Conservation (phyloP, 2,329 filamentous ascomycete genomes). For the Claviceps purpurea region DNA sequence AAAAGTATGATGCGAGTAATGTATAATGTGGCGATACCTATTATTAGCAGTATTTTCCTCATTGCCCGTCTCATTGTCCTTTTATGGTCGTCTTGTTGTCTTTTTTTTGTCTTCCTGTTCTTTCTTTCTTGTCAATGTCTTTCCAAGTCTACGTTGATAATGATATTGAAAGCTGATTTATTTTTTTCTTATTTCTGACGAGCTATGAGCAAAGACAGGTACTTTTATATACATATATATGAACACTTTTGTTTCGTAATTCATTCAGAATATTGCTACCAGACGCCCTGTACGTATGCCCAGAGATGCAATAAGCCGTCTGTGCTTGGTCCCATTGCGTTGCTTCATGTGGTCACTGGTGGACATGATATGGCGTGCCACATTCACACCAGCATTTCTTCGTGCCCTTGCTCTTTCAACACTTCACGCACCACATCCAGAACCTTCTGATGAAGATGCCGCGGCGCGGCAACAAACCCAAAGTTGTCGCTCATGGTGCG, state of each 20-base stretch:
- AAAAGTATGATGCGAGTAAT: not conserved
- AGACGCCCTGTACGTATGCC: not conserved
- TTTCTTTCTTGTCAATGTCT: too few relatives aligned
- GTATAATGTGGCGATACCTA: not conserved
- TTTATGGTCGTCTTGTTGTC: too few relatives aligned
- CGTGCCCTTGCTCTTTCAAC: conserved; percentile 30
- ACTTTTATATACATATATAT: not conserved
- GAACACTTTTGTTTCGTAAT: not conserved
- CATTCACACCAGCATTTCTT: conserved; percentile 10
- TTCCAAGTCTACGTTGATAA: too few relatives aligned
- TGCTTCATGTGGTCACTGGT: too few relatives aligned
- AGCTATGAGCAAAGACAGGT: not conserved
- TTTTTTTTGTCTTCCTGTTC: too few relatives aligned
- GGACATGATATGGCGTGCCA: not conserved
- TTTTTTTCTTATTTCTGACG: too few relatives aligned
- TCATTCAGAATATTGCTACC: not conserved
- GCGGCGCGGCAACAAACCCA: conserved; percentile 42
- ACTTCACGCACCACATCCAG: conserved; percentile 47
- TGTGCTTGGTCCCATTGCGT: not conserved
- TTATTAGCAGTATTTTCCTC: too few relatives aligned
- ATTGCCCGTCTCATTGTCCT: too few relatives aligned
- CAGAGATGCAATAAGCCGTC: not conserved
- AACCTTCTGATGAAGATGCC: conserved; percentile 28
- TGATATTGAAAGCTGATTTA: too few relatives aligned
- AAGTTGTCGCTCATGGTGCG: conserved; percentile 37